Conservation (phyloP, 2,329 filamentous ascomycete species). For the Diaporthe batatas region DNA sequence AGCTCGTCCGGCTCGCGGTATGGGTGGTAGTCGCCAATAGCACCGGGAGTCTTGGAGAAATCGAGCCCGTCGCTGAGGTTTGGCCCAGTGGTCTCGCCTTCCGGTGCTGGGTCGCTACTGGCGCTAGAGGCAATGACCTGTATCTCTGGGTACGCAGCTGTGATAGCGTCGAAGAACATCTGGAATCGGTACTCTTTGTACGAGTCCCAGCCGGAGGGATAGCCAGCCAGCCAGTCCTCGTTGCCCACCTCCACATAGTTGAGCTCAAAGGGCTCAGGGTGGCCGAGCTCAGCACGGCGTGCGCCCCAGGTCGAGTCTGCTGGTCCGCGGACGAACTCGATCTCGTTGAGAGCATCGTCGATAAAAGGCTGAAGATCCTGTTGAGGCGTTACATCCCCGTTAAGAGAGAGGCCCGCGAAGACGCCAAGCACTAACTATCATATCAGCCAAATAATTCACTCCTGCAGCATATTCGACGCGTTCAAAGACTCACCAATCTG, state of each 20-base stretch:
- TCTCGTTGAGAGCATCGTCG: slow-evolving; percentile 71
- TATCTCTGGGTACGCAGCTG: slow-evolving; percentile 26
- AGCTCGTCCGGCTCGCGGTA: slow-evolving; percentile 53
- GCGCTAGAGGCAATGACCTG: slow-evolving; percentile 24
- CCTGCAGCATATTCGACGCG: not conserved
- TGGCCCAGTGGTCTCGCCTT: slow-evolving; percentile 16
- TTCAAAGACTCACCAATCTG: slow-evolving; percentile 55
- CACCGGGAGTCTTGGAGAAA: slow-evolving; percentile 5
- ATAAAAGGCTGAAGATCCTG: slow-evolving; percentile 68
- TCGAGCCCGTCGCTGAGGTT: slow-evolving; percentile 18
- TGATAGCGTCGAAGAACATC: slow-evolving; percentile 70
- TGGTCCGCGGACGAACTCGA: slow-evolving; percentile 73
- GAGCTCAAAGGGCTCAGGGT: slow-evolving; percentile 71
- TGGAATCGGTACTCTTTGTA: slow-evolving; percentile 70
- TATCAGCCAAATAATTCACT: slow-evolving; percentile 13
- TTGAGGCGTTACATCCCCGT: slow-evolving; percentile 64
- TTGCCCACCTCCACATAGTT: slow-evolving; percentile 76
- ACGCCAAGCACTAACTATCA: slow-evolving; percentile 63
- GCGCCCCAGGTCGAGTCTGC: slow-evolving; percentile 68
- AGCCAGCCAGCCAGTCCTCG: slow-evolving; percentile 72
- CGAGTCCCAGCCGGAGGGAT: slow-evolving; percentile 59
- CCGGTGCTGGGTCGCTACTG: slow-evolving; percentile 14
- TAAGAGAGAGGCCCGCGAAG: slow-evolving; percentile 68
- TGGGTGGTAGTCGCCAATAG: slow-evolving; percentile 30
- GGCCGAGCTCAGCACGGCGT: slow-evolving; percentile 69